phyloP scores from a whole-genome alignment of 192 early-diverging fungal species.

The Coemansia furcata region DNA sequence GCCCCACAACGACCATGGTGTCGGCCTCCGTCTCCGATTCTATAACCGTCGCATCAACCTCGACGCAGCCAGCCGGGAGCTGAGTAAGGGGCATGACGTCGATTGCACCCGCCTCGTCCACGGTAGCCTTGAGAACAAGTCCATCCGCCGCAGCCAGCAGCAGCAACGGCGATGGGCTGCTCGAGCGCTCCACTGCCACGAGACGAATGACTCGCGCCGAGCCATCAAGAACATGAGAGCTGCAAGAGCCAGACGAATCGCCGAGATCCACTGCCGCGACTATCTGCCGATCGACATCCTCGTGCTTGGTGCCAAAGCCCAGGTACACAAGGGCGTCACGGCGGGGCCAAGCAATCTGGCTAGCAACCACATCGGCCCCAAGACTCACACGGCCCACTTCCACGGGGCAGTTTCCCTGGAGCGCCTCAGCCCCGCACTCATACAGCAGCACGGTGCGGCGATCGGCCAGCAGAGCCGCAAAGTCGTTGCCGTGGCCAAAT shows the following conservation, averaged over 20 bases:
- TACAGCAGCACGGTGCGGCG: slow-evolving; percentile 28
- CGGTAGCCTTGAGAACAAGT: slow-evolving; percentile 24
- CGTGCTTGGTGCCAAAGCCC: slow-evolving; percentile 23
- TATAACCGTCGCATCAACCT: slow-evolving; percentile 27
- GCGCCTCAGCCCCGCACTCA: slow-evolving; percentile 26
- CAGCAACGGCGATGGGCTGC: slow-evolving; percentile 18
- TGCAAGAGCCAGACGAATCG: neutral
- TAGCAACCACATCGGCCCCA: slow-evolving; percentile 16
- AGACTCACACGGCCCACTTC: slow-evolving; percentile 4
- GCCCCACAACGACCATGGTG: slow-evolving; percentile 60
- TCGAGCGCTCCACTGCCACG: neutral
- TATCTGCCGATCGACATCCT: slow-evolving; percentile 21
- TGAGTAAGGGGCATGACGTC: neutral
- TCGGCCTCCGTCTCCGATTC: neutral
- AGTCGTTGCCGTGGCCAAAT: slow-evolving; percentile 61
- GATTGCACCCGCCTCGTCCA: slow-evolving; percentile 5
- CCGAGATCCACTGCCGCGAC: slow-evolving; percentile 50
- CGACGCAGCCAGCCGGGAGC: slow-evolving; percentile 20
- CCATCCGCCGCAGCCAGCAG: slow-evolving; percentile 49
- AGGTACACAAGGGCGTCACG: slow-evolving; percentile 57
- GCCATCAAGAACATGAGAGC: neutral
- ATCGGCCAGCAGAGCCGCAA: slow-evolving; percentile 70
- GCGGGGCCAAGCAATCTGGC: slow-evolving; percentile 71
- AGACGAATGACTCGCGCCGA: neutral
- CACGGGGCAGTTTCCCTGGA: slow-evolving; percentile 7